Evolutionary conservation across 169 alveolate species (phyloP), one percentile per base, ranked within the genome.

Genomic region (Plasmodium yoelii): DNA sequence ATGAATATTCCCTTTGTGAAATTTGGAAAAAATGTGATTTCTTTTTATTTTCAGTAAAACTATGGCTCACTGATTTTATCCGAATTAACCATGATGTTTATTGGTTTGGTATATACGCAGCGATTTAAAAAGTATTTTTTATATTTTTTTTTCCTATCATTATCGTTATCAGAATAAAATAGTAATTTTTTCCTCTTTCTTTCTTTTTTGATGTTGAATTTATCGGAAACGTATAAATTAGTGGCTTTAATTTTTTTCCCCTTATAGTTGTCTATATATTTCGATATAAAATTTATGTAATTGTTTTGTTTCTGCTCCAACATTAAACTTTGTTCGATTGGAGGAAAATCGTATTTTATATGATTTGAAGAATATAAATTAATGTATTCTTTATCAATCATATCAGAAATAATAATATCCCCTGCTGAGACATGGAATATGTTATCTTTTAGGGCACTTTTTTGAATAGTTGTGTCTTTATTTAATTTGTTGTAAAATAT

Each of bases 101-200:
- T 34, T 34, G 42, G 42, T 34, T 34, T 34, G 42, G 6, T 34
- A 34, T 34, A 34, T 34, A 34, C 42, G 42, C 42, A 34, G 0
- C 42, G 42, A 34, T 34, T 34, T 34, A 34, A 34, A 34, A 34
- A 34, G 4, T 34, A 18, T n/a, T 47, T 61, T 49, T 47, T 64
- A 44, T 69, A 63, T 75, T 61, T 75, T 49, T 75, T 64, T 22
- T 18, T 80, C 44, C 56, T 80, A 46, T 80, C 72, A 55, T 46
- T 18, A 80, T 80, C 90, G 19, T 65, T 67, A 47, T 80, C 90
- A 2, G 90, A 80, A 56, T 53, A 80, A 64, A 80, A 80, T n/a
- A 80, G 55, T 10, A 80, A 67, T 5, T 68, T 68, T 59, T 65
- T 80, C 5, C 84, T 68, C 49, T 80, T 65, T 44, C 84, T 49